Base-by-base conservation (phyloP, 176 grass and related monocot genomes). In the sorghum (Sorghum bicolor) region DNA sequence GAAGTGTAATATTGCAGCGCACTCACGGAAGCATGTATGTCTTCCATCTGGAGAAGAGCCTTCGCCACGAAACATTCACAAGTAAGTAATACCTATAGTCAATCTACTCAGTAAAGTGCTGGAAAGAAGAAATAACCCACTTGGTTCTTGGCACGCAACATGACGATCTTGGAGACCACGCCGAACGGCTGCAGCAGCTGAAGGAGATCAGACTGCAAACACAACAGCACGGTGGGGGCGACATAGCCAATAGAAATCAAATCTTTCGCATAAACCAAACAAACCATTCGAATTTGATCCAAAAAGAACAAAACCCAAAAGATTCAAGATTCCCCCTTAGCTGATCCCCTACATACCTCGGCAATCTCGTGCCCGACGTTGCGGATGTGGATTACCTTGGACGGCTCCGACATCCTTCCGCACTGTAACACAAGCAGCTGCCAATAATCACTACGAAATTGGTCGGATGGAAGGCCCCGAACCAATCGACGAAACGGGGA, bases 31-130 rank as follows among this genome's bases (percentile, higher is more conserved):
- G 91, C 82, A 65, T 92, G 76, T 67, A 99, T 74, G 81, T 96
- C 93, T 70, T 99, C 89, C 96, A 96, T 96, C 85, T 96, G 96
- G 30, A 99, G 89, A 89, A 96, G 89, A 78, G 96, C 93, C 96
- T 99, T 31, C 1, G 8, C 5, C 34, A 24, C 70, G 26, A 57
- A 82, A 76, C 32, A 76, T n/a, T 6, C 36, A 60, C 9, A 19
- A 39, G 57, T 88, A 29, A 63, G 60, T 16, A 64, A 87, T 22
- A 61, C 19, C 14, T 77, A 65, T 6, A 43, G 29, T 15, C 22
- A 26, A 45, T 1, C 11, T 62, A 60, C 53, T 33, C 24, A 67
- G 39, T 67, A 29, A 47, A 29, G 70, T 39, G 41, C 12, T 77
- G 25, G 28, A 50, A 48, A 32, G 58, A 73, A 62, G 20, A 19